Evolutionary conservation across 192 early-diverging fungal species (phyloP), one percentile per base, ranked within the genome.

Genomic region (Chytriomyces sp.): DNA sequence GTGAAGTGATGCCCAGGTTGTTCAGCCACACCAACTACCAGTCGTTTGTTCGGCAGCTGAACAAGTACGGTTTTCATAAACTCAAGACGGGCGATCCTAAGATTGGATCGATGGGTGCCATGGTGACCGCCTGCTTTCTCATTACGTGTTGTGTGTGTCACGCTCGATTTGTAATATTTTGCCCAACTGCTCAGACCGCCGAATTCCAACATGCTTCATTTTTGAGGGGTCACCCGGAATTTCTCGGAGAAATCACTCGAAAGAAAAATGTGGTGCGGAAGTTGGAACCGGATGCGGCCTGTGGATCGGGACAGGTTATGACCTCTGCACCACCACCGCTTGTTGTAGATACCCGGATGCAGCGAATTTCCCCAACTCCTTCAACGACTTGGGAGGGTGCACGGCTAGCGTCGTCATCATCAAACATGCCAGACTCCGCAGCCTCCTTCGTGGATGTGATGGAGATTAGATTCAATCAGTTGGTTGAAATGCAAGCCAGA

Each of bases 21-120:
- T 45, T 6, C 26, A 13, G 66, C 26, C 69, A 50, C 61, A 50
- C 9, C 63, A 61, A 66, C 23, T 65, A 69, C 26, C 46, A 61
- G 23, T 61, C 11, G 20, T 67, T 76, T 45, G 74, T 76, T 5
- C 74, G 92, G 10, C 92, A 93, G 69, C 86, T 92, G n/a, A 93
- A 93, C 83, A 92, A 91, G 75, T 93, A 92, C 69, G 92, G 89
- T 66, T 94, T 94, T 78, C 90, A 91, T 80, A 94, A 93, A 35
- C 28, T 35, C 28, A 35, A 35, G 28, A 35, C 79, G 84, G 92
- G 44, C 87, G 86, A 49, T 77, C 83, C 20, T 83, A 88, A n/a
- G 87, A 90, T 23, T 6, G 8, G 16, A 3, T n/a, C n/a, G 45
- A 7, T 20, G 59, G 10, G 8, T 44, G 20, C 24, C 62, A 61